These are phyloP conservation scores for Chrysopogon serrulatus DNA, from an alignment of 176 grass and related monocot genomes.

Conservation along the genomic window DNA sequence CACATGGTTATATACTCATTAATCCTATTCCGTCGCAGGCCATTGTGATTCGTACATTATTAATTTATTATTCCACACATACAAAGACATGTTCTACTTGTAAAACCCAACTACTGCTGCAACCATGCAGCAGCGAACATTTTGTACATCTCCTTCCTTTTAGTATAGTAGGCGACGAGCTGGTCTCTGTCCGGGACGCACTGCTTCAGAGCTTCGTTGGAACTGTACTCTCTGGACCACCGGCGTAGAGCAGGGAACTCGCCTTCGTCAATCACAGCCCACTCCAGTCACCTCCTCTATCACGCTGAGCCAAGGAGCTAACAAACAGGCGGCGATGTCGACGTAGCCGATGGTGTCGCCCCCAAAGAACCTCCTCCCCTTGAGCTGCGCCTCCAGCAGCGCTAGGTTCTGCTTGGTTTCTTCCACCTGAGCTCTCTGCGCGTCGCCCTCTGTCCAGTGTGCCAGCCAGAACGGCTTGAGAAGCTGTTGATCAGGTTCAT, in stretches of 20 bases:
- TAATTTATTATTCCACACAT: neutral
- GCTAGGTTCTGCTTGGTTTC: neutral
- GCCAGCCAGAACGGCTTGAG: neutral
- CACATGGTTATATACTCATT: neutral
- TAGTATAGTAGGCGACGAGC: neutral
- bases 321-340: neutral
- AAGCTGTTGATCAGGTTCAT: neutral
- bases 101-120: neutral
- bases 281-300: neutral
- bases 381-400: neutral
- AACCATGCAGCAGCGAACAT: neutral
- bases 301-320: neutral
- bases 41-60: neutral
- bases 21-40: neutral
- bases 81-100: no score
- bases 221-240: neutral
- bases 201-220: neutral
- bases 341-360: neutral
- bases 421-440: neutral
- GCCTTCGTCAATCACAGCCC: neutral
- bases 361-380: conserved; percentile 8
- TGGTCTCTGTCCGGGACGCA: neutral
- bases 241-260: neutral
- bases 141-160: neutral
- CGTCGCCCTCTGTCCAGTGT: neutral